Evolutionary conservation across 805 yeast genomes (phyloP).

Genomic region (Cyberlindnera lachancei): DNA sequence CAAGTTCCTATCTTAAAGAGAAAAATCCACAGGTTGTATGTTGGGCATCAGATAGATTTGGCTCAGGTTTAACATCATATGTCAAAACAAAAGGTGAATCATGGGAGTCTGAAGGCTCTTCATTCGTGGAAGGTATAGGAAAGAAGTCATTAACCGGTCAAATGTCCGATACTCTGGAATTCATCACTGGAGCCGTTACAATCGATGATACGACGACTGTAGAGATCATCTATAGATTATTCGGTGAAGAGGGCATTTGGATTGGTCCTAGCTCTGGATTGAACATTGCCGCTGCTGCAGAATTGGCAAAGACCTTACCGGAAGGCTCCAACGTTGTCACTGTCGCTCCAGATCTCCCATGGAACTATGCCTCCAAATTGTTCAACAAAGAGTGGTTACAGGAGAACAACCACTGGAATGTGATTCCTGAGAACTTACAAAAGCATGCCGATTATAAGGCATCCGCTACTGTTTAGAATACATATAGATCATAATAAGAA

Average conservation of each 20-base stretch:
- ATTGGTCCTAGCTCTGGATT: slow-evolving; percentile 20
- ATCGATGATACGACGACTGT: slow-evolving; percentile 14
- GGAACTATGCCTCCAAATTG: slow-evolving; percentile 18
- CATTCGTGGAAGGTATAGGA: slow-evolving; percentile 22
- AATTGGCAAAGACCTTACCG: slow-evolving; percentile 17
- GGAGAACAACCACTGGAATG: slow-evolving; percentile 17
- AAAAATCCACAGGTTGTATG: slow-evolving; percentile 32
- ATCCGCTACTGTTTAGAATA: background rate
- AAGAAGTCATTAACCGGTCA: slow-evolving; percentile 18
- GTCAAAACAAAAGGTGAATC: slow-evolving; percentile 13
- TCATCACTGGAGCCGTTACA: slow-evolving; percentile 13
- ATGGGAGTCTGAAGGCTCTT: slow-evolving; percentile 19
- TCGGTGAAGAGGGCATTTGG: slow-evolving; percentile 13
- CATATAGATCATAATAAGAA: too few species aligned
- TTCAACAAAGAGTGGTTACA: slow-evolving; percentile 15
- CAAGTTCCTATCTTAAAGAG: slow-evolving; percentile 53
- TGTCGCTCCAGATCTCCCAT: slow-evolving; percentile 17
- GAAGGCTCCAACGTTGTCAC: slow-evolving; percentile 21
- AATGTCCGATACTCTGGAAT: slow-evolving; percentile 11
- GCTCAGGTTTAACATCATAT: slow-evolving; percentile 49
- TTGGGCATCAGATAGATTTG: slow-evolving; percentile 74
- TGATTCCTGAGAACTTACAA: slow-evolving; percentile 12
- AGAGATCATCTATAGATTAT: slow-evolving; percentile 11
- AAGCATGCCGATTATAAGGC: too few species aligned
- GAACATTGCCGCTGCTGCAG: slow-evolving; percentile 17